These are phyloP conservation scores for Dalechampia spathulata DNA, from an alignment of 441 rosid species.

Conservation along the genomic window DNA sequence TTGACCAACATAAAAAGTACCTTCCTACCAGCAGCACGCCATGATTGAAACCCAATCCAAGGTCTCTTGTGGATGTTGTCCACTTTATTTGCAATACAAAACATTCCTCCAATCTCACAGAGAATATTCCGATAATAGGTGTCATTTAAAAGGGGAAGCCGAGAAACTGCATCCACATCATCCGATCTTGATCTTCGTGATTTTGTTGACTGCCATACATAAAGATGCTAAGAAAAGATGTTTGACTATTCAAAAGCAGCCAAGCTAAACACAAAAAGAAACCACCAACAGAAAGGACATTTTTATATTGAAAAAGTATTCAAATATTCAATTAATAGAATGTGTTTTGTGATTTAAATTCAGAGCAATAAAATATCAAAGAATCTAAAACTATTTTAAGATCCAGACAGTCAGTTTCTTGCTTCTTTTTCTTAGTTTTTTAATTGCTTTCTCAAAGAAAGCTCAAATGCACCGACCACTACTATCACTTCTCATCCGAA, in stretches of 20 bases:
- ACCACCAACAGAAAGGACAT: background rate
- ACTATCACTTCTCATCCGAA: too few relatives aligned
- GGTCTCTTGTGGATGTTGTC: conserved; percentile 92
- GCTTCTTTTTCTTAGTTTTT: too few relatives aligned
- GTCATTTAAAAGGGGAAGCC: conserved; percentile 70
- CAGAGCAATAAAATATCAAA: too few relatives aligned
- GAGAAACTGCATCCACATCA: conserved; percentile 87
- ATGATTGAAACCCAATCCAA: conserved; percentile 99
- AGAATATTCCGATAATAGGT: conserved; percentile 57
- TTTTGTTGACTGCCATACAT: conserved; percentile 56
- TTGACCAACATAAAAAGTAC: conserved; percentile 36
- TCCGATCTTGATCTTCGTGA: conserved; percentile 89
- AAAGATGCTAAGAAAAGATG: conserved; percentile 6
- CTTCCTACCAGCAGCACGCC: conserved; percentile 98
- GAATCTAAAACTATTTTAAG: too few relatives aligned
- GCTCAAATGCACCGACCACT: too few relatives aligned
- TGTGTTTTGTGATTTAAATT: too few relatives aligned
- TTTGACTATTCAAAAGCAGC: background rate
- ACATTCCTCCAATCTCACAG: conserved; percentile 98
- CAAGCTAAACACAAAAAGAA: background rate
- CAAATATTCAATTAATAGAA: too few relatives aligned
- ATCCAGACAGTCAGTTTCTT: too few relatives aligned
- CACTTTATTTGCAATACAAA: conserved; percentile 82
- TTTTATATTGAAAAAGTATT: background rate
- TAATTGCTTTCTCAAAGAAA: too few relatives aligned